Percentiles rank a stretch among this genome's conserved stretches.
These are phyloP conservation scores for Aspergillus asperescens DNA, from an alignment of 495 filamentous ascomycete species.

Conservation along the genomic window DNA sequence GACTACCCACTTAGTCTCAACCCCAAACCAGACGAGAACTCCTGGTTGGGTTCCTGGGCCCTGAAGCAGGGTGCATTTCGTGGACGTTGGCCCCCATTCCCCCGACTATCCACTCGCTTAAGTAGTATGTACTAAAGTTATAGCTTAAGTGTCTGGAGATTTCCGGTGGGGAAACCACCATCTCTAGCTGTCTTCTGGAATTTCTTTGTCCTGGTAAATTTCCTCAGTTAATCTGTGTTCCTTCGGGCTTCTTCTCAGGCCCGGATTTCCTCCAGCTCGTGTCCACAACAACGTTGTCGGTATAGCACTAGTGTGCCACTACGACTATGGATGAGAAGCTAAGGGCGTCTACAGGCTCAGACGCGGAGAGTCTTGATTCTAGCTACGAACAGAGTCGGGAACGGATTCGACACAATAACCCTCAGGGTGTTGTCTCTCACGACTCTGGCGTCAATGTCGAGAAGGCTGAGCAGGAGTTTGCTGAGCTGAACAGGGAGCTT, in stretches of 20 bases:
- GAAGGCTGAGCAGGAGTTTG: slow-evolving; percentile 72
- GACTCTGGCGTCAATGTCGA: slow-evolving; percentile 59
- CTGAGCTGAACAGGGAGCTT: slow-evolving; percentile 66
- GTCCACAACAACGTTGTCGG: not conserved
- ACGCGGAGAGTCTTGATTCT: slow-evolving; percentile 19
- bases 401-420: slow-evolving; percentile 27
- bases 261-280: not conserved
- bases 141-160: not conserved
- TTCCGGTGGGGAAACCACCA: not conserved
- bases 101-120: not conserved
- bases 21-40: slow-evolving; percentile 1
- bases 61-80: not conserved
- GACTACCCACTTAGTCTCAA: not conserved
- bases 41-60: not conserved
- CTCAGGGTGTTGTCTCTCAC: slow-evolving; percentile 43
- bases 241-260: not conserved
- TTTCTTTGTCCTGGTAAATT: not conserved
- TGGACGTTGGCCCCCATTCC: too few relatives aligned
- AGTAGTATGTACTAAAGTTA: not conserved
- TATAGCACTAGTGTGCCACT: slow-evolving; percentile 1
- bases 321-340: slow-evolving; percentile 1
- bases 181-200: not conserved
- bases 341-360: slow-evolving; percentile 16
- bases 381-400: slow-evolving; percentile 32
- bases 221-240: not conserved